Evolutionary conservation across 805 yeast species (phyloP).

Genomic region (Ogataea nonfermentans): DNA sequence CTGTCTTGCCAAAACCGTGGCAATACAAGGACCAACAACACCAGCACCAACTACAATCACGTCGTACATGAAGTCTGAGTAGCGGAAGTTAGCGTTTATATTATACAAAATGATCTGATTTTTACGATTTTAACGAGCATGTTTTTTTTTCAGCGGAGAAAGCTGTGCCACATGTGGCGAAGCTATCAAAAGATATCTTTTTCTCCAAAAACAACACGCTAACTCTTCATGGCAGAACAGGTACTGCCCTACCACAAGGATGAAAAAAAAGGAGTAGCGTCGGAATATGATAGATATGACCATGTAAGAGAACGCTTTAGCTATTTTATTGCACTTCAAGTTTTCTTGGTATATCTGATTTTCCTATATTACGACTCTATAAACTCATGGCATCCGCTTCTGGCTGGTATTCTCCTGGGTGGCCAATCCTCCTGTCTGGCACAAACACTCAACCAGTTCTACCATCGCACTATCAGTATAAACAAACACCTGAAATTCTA

Average conservation of each 20-base stretch:
- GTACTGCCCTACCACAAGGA: conserved; percentile 21
- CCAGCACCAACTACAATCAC: conserved; percentile 98
- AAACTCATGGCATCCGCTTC: conserved; percentile 24
- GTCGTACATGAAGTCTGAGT: conserved; percentile 47
- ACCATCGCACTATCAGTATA: conserved; percentile 22
- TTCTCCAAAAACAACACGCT: conserved; percentile 3
- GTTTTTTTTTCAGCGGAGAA: not conserved
- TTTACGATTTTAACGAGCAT: conserved; percentile 7
- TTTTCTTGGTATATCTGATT: conserved; percentile 24
- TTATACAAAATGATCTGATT: conserved; percentile 17
- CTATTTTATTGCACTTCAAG: conserved; percentile 25
- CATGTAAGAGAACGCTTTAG: conserved; percentile 26
- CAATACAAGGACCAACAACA: conserved; percentile 91
- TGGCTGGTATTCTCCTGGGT: conserved; percentile 28
- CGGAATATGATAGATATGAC: conserved; percentile 16
- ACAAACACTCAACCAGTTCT: conserved; percentile 31
- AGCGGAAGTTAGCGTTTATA: not conserved
- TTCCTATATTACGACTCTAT: conserved; percentile 28
- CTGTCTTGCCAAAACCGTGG: conserved; percentile 84
- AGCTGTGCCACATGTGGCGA: conserved; percentile 2
- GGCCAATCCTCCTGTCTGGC: conserved; percentile 31
- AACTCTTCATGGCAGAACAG: conserved; percentile 9
- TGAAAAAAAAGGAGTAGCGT: conserved; percentile 8
- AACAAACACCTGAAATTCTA: conserved; percentile 44
- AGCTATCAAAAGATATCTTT: not conserved